Evolutionary conservation across 768 basidiomycete genomes (phyloP), one percentile per base, ranked within the genome.

Genomic region (Hericium coralloides): DNA sequence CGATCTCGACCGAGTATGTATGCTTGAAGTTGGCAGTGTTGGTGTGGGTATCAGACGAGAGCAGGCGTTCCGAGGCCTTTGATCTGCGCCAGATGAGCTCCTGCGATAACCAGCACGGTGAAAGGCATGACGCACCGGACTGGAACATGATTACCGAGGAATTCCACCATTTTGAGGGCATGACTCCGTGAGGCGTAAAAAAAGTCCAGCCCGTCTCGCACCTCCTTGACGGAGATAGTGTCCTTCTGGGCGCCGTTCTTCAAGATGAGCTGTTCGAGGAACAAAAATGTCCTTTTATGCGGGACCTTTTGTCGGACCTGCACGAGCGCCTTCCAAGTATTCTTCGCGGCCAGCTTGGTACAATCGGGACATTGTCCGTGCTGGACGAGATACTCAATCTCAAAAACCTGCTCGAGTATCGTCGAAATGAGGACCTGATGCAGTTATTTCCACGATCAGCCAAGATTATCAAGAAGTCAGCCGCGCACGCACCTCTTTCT

Each of bases 281-380:
- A 99, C 64, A 99, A 72, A 76, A 99, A 99, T 1, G 97, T 98
- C 57, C 97, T 85, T 73, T 99, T 99, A 70, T 99, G 97, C 4
- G 92, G 79, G 45, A 98, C 97, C 72, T 99, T 98, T 69, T 99
- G 97, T 49, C 97, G 87, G n/a, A 98, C 93, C 76, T 98, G 97
- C 1, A 99, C 95, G 38, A 93, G 79, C 1, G 95, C 93, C 67
- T 93, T 94, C 97, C 95, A 98, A 0, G 95, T 98, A 69, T 98
- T 98, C 75, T 98, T 99, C 2, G 97, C 97, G 0, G 97, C 97
- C 4, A 98, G 81, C 64, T 83, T 86, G 0, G 95, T 78, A 66
- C 97, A 99, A 62, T 94, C 92, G 0, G 92, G 85, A 70, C 97
- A 99, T 74, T 99, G 97, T 0, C 90, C 89, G 63, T 95, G 82